Evolutionary conservation across 2,329 filamentous ascomycete species (phyloP).

Genomic region (Elsinoe australis): DNA sequence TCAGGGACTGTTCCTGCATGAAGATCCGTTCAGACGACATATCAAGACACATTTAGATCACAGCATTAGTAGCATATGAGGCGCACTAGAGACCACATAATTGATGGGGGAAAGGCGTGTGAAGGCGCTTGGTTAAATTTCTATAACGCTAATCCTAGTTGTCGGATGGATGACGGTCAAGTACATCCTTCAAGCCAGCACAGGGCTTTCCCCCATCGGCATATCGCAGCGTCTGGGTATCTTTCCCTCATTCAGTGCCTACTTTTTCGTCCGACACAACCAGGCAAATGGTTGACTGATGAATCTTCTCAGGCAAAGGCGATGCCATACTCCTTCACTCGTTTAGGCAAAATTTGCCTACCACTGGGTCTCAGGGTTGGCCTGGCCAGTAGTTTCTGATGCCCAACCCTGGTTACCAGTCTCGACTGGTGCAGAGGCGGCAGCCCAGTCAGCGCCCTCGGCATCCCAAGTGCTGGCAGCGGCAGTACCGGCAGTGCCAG

Average conservation of each 20-base stretch:
- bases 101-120: constrained; percentile 19
- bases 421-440: constrained; percentile 42
- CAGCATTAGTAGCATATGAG: too few species aligned
- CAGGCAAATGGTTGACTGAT: constrained; percentile 21
- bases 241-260: constrained; percentile 99
- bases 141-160: constrained; percentile 13
- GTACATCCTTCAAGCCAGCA: constrained; percentile 75
- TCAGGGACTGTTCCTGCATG: constrained; percentile 15
- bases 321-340: background rate
- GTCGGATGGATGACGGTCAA: constrained; percentile 64
- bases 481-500: constrained; percentile 48
- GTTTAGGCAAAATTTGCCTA: constrained; percentile 30
- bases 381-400: constrained; percentile 31
- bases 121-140: constrained; percentile 18
- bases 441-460: constrained; percentile 62
- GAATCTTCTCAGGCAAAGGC: constrained; percentile 7
- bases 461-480: constrained; percentile 59
- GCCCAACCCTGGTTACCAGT: constrained; percentile 48
- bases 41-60: too few species aligned
- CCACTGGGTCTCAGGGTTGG: constrained; percentile 38
- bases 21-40: background rate
- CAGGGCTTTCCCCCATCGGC: constrained; percentile 92
- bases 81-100: too few species aligned
- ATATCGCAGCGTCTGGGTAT: constrained; percentile 60
- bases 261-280: constrained; percentile 42